Base-by-base conservation (phyloP, 768 basidiomycete species). In the Russula sp. region DNA sequence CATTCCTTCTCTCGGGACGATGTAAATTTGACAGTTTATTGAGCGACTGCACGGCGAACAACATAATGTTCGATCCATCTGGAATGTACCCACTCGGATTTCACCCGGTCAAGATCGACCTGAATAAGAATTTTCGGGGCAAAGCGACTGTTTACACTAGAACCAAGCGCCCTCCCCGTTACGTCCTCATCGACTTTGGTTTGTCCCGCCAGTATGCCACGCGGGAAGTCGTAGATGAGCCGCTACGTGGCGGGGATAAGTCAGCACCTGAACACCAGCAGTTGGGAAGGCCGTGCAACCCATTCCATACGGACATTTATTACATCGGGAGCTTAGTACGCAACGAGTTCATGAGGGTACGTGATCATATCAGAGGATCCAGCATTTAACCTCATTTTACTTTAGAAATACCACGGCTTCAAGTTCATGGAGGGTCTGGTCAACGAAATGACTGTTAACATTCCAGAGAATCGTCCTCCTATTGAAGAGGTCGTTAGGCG, bases 231-330 rank as follows among this genome's bases (percentile, higher is more conserved):
- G 65, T 58, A 0, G 75, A 73, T 34, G 22, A 60, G 1, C 72
- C 75, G 0, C 69, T 78, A 5, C 65, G 66, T 11, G 82, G 79
- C 1, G 79, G 75, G 2, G 80, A 84, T 67, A 75, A 73, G 55
- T 69, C 76, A 0, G 73, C 74, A 0, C 76, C 76, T 6, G 76
- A 77, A 65, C 73, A 72, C 55, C 61, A 27, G 22, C 22, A 66
- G 2, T 62, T 42, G 11, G 5, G 2, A 45, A 37, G 9, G 42
- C 64, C 63, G 10, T 68, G 57, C 53, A 69, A 77, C 49, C 75
- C 75, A 1, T 77, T 76, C 58, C 68, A 70, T 7, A 74, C 72
- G 2, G 77, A 78, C 55, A 62, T 76, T 6, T 77, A 76, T 61
- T 72, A 71, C 42, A 39, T 77, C 11, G 77, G 74, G 5, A 75